Conservation (phyloP, 768 basidiomycete species). For the Termitomyces sp. region DNA sequence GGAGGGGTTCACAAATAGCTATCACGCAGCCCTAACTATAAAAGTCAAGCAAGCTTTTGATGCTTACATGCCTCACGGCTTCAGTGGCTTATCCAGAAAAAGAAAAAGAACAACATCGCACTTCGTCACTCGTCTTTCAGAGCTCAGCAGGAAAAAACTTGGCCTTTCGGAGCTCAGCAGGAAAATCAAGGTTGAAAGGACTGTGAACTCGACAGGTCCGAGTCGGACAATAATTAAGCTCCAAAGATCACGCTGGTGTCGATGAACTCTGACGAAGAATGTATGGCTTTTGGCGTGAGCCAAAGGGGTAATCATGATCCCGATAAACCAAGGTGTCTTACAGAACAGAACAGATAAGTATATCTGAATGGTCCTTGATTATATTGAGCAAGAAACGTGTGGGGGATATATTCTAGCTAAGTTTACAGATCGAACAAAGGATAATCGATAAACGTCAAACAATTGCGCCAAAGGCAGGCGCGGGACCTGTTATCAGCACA, state of each 20-base stretch:
- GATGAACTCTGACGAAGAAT: background rate
- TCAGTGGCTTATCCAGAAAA: background rate
- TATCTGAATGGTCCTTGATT: background rate
- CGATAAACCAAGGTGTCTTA: background rate
- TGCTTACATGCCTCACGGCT: background rate
- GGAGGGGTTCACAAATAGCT: background rate
- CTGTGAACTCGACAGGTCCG: background rate
- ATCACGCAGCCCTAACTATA: background rate
- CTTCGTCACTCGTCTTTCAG: background rate
- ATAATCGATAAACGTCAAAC: too few relatives aligned
- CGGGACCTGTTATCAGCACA: background rate
- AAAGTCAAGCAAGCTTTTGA: background rate
- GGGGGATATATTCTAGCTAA: conserved; percentile 7
- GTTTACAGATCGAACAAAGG: conserved; percentile 11
- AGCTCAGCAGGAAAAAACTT: too few relatives aligned
- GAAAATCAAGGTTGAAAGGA: background rate
- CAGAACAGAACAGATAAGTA: background rate
- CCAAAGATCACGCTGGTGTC: background rate
- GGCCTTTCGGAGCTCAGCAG: too few relatives aligned
- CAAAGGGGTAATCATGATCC: background rate
- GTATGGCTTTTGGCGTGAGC: background rate
- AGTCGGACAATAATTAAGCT: background rate
- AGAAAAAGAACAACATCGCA: background rate
- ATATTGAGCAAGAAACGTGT: background rate
- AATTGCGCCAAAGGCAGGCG: background rate